Conservation (phyloP, 2,329 filamentous ascomycete genomes). For the Colletotrichum musae region DNA sequence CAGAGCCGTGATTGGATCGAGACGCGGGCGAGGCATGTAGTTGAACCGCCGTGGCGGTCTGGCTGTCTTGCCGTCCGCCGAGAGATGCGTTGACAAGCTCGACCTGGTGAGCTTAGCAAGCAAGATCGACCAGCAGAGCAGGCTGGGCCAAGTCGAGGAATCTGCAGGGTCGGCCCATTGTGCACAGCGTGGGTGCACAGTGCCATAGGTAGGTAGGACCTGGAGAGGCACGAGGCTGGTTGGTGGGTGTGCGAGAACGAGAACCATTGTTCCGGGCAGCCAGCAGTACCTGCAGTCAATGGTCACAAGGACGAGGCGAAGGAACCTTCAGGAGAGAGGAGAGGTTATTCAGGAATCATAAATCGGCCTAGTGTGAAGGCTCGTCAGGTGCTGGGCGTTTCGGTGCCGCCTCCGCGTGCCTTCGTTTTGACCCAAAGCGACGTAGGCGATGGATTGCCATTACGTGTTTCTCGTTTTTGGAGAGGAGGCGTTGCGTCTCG, state of each 20-base stretch:
- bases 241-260: conserved; percentile 2
- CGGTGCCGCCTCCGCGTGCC: conserved; percentile 9
- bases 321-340: background rate
- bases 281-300: background rate
- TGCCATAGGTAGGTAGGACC: background rate
- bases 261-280: background rate
- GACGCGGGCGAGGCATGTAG: conserved; percentile 19
- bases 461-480: conserved; percentile 17
- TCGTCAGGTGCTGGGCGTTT: conserved; percentile 13
- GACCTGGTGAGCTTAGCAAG: conserved; percentile 16
- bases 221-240: background rate
- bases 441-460: conserved; percentile 18
- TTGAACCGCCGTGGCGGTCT: conserved; percentile 32
- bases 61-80: conserved; percentile 24
- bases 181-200: background rate
- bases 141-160: conserved; percentile 25
- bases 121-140: conserved; percentile 10
- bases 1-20: conserved; percentile 17
- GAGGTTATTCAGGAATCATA: background rate
- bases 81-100: conserved; percentile 35
- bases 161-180: conserved; percentile 38
- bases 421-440: conserved; percentile 5
- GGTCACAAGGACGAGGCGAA: conserved; percentile 1
- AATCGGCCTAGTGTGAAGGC: conserved; percentile 10
- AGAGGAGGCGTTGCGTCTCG: conserved; percentile 22